These are phyloP conservation scores for Sporodiniella umbellata DNA, from an alignment of 371 early-diverging fungal genomes.

Conservation along the genomic window DNA sequence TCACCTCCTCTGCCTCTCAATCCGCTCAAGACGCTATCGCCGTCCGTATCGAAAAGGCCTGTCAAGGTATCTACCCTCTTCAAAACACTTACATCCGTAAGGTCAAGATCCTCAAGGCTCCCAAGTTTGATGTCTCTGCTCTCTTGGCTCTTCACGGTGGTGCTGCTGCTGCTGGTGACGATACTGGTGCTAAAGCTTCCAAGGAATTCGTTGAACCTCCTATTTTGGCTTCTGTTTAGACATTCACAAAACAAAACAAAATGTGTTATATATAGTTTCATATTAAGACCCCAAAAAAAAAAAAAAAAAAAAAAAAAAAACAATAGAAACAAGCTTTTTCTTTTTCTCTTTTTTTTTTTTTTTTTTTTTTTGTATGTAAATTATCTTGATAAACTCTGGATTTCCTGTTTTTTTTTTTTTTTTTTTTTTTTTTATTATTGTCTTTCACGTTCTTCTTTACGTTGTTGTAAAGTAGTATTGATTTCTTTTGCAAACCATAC, in stretches of 20 bases:
- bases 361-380: background rate
- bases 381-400: no score
- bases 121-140: constrained; percentile 93
- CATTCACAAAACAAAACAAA: background rate
- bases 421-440: constrained; percentile 16
- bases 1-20: constrained; percentile 64
- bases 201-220: constrained; percentile 86
- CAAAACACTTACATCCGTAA: constrained; percentile 98
- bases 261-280: no score
- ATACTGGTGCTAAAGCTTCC: constrained; percentile 72
- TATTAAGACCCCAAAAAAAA: background rate
- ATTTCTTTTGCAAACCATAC: constrained; percentile 22
- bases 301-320: no score
- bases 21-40: constrained; percentile 79
- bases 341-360: constrained; percentile 6
- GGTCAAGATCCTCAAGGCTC: constrained; percentile 99
- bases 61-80: constrained; percentile 97
- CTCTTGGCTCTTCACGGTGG: constrained; percentile 96
- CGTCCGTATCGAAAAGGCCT: constrained; percentile 96
- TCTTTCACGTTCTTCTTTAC: constrained; percentile 14
- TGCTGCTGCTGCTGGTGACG: constrained; percentile 70
- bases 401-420: no score
- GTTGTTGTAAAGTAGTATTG: constrained; percentile 2
- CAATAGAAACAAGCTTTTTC: no score
- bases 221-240: constrained; percentile 74